Conservation (phyloP, 1,139 yeast genomes). For the Meyerozyma carpophila region DNA sequence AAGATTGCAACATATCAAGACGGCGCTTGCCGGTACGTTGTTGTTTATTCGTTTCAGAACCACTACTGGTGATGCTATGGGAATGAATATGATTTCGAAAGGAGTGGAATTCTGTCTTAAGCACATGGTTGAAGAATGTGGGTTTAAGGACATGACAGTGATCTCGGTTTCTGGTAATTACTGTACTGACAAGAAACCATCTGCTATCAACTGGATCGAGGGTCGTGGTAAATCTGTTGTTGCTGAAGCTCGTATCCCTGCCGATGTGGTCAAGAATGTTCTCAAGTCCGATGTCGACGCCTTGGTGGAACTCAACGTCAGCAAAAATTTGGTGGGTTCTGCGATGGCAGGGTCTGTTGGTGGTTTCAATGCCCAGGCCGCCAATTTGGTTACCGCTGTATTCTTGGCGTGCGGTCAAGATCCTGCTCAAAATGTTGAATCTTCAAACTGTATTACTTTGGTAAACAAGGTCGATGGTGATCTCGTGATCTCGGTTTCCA, state of each 20-base stretch:
- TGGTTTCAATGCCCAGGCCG: conserved; percentile 98
- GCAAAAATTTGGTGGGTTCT: conserved; percentile 89
- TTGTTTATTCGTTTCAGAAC: conserved; percentile 89
- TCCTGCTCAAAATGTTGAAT: conserved; percentile 97
- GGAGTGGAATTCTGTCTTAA: conserved; percentile 89
- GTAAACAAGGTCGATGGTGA: conserved; percentile 84
- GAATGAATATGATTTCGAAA: conserved; percentile 99
- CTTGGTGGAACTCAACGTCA: conserved; percentile 79
- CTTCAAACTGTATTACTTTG: conserved; percentile 93
- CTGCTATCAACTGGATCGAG: conserved; percentile 98
- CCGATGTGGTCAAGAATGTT: conserved; percentile 70
- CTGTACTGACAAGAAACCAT: conserved; percentile 96
- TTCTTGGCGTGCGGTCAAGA: conserved; percentile 96
- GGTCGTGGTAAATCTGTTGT: conserved; percentile 98
- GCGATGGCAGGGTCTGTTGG: conserved; percentile 99
- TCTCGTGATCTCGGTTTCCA: conserved; percentile 84
- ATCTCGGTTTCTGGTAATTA: conserved; percentile 95
- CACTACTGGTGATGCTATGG: conserved; percentile 99
- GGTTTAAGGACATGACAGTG: conserved; percentile 90
- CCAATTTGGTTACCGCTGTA: conserved; percentile 91
- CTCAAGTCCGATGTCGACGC: conserved; percentile 91
- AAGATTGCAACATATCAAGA: conserved; percentile 80
- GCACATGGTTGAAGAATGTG: conserved; percentile 82
- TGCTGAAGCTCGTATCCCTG: conserved; percentile 93
- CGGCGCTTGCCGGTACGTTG: conserved; percentile 93